These are phyloP conservation scores for Metschnikowia continentalis DNA, from an alignment of 805 yeast genomes.

Conservation along the genomic window DNA sequence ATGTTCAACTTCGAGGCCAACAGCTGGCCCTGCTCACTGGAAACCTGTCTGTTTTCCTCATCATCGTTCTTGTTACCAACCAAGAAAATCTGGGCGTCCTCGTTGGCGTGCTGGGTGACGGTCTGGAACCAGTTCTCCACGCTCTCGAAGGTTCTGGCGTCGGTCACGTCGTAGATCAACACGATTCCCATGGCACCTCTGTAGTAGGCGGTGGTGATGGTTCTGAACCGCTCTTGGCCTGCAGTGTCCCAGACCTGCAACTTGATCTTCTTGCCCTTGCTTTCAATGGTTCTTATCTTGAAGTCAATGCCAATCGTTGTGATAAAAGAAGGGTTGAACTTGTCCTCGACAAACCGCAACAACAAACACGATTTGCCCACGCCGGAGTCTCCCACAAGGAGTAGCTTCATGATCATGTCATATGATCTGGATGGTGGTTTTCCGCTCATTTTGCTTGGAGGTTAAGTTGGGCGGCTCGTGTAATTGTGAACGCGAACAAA, in stretches of 20 bases:
- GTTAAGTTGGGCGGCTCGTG: neutral
- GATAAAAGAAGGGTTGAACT: conserved; percentile 93
- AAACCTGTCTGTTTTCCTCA: conserved; percentile 78
- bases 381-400: conserved; percentile 89
- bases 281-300: conserved; percentile 92
- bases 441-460: conserved; percentile 43
- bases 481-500: neutral
- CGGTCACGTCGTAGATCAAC: conserved; percentile 79
- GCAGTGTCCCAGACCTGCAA: conserved; percentile 97
- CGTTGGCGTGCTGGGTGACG: conserved; percentile 94
- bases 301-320: conserved; percentile 98
- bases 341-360: conserved; percentile 91
- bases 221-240: conserved; percentile 94
- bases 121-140: conserved; percentile 94
- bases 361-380: conserved; percentile 88
- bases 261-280: conserved; percentile 89
- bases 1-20: conserved; percentile 82
- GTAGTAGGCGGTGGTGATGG: conserved; percentile 89
- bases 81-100: conserved; percentile 87
- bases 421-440: conserved; percentile 70
- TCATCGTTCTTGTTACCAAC: conserved; percentile 97
- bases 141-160: conserved; percentile 87
- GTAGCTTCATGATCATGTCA: conserved; percentile 86
- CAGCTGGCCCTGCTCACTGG: conserved; percentile 85
- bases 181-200: conserved; percentile 89